Base-by-base conservation (phyloP, 345 rosid species). In the Gossypium turneri region DNA sequence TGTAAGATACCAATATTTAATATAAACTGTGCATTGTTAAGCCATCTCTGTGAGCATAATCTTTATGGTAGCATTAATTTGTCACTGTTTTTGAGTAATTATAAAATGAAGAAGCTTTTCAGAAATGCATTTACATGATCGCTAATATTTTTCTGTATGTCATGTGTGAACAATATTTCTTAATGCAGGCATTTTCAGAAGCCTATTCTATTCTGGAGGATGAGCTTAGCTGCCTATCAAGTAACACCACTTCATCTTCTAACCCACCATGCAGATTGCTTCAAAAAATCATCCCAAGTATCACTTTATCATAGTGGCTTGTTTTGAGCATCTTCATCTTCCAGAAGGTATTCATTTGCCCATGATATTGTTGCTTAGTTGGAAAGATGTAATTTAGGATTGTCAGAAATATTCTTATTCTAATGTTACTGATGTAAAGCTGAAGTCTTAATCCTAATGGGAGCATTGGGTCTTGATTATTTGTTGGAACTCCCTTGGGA, bases 121-220 rank as follows among this genome's bases (percentile, higher is more conserved):
- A 6, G 47, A 59, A 63, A 60, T 51, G 17, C 25, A n/a, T 19
- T 55, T 20, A 44, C 59, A 10, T 45, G 58, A 15, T 73, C 56
- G 67, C 59, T 79, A 12, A 27, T 45, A 73, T 72, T 25, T 74
- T 38, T 67, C 25, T 66, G 15, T 41, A 47, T 58, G 27, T 73
- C 66, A 72, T 63, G 55, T 50, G n/a, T 12, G 70, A 19, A 29
- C 61, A 63, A 59, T 43, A 61, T 20, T 76, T 75, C 62, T 52
- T 81, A 71, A 27, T 88, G 85, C 88, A 94, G 97, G 97, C 98
- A 70, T 94, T 94, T 84, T 88, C 98, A 25, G 98, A 94, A 77
- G 98, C 98, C 47, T 90, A 90, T 86, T 84, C 94, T 74, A 61
- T 84, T 74, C 82, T 94, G 82, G 95, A 94, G 86, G 90, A 85